Evolutionary conservation across 306 rosid species (phyloP).

Genomic region (Cicer bijugum): DNA sequence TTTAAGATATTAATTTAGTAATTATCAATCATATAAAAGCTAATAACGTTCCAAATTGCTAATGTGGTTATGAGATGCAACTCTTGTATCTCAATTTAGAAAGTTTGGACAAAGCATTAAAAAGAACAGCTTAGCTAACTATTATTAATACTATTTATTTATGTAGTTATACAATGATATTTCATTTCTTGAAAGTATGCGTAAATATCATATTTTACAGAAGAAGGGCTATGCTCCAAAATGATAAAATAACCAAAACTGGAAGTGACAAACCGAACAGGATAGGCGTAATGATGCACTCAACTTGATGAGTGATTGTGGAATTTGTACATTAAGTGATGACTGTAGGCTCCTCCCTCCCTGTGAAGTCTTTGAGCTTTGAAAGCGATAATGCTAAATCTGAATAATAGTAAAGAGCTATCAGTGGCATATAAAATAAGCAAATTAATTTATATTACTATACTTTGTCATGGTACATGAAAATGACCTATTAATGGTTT

Average conservation of each 20-base stretch:
- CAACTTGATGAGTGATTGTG: slow-evolving; percentile 23
- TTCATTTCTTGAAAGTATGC: slow-evolving; percentile 27
- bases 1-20: too few species aligned
- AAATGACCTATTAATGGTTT: slow-evolving; percentile 82
- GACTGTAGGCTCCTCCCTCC: slow-evolving; percentile 95
- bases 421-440: slow-evolving; percentile 4
- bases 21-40: too few species aligned
- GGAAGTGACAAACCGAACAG: slow-evolving; percentile 31
- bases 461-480: slow-evolving; percentile 20
- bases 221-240: slow-evolving; percentile 27
- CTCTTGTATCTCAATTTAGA: slow-evolving; percentile 27
- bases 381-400: slow-evolving; percentile 89
- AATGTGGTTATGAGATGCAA: slow-evolving; percentile 20
- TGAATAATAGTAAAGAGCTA: slow-evolving; percentile 44
- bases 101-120: slow-evolving; percentile 28
- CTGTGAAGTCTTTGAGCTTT: slow-evolving; percentile 88
- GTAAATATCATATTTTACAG: slow-evolving; percentile 40
- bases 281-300: neutral
- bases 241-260: slow-evolving; percentile 33
- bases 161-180: neutral
- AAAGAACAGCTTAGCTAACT: slow-evolving; percentile 35
- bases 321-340: slow-evolving; percentile 67
- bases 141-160: slow-evolving; percentile 5
- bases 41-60: neutral
- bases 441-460: slow-evolving; percentile 1